Conservation (phyloP, 1,284 basidiomycete species). For the Cutaneotrichosporon sp. region DNA sequence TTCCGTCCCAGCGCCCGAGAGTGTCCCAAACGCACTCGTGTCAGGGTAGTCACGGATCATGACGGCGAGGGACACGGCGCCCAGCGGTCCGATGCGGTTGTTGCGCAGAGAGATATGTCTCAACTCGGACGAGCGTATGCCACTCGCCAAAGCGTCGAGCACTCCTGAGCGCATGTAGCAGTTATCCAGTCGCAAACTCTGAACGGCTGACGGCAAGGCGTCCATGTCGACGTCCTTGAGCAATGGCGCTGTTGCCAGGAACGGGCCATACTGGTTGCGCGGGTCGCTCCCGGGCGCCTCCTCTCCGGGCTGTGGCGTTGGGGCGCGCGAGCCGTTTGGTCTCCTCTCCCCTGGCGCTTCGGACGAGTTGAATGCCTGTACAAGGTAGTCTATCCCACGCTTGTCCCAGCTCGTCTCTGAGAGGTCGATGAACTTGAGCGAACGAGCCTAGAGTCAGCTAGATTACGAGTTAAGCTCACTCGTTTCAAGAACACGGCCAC, state of each 20-base stretch:
- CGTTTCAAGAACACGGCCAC: constrained; percentile 76
- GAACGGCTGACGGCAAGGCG: constrained; percentile 52
- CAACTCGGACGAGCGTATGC: constrained; percentile 74
- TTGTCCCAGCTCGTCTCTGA: constrained; percentile 85
- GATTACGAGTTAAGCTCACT: constrained; percentile 53
- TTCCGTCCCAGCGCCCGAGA: background rate
- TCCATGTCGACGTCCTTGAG: constrained; percentile 33
- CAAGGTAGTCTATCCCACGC: constrained; percentile 75
- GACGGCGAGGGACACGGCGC: constrained; percentile 84
- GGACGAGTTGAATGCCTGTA: constrained; percentile 61
- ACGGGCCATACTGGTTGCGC: constrained; percentile 34
- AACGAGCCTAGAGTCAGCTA: constrained; percentile 60
- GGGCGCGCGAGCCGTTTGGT: background rate
- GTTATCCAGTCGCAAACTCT: constrained; percentile 79
- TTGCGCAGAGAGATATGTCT: constrained; percentile 82
- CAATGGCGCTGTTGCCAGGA: constrained; percentile 44
- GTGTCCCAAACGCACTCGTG: constrained; percentile 42
- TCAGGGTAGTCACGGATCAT: constrained; percentile 95
- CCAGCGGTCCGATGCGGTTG: constrained; percentile 76
- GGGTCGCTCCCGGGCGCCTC: constrained; percentile 9
- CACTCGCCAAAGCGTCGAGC: constrained; percentile 71
- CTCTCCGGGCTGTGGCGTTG: constrained; percentile 11
- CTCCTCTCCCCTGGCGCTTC: constrained; percentile 10
- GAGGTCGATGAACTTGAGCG: constrained; percentile 79
- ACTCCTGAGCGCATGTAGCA: constrained; percentile 69